Evolutionary conservation across 805 yeast species (phyloP), one percentile per base, ranked within the genome.

Genomic region (Kluyveromyces siamensis): DNA sequence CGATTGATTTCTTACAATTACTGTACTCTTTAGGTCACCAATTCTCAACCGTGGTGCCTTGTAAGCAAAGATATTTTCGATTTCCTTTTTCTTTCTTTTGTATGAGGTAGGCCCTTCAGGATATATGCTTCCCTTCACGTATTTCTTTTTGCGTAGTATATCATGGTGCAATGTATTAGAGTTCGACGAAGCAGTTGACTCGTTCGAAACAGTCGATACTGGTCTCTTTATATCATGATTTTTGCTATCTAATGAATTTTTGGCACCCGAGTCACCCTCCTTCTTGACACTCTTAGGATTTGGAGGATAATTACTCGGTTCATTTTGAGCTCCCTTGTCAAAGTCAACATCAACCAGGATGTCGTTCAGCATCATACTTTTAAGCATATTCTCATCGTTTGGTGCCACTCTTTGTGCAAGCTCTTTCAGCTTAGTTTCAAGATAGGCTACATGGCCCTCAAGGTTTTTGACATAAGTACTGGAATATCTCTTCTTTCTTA

Each of bases 401-500:
- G 60, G 61, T 6, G 36, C 50, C 13, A 55, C 50, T 45, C 52
- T 53, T 8, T 55, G 62, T 8, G 56, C 60, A 2, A 65, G 41
- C 6, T 52, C 55, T 44, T 52, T 52, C 18, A 67, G 46, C 45
- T 58, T 58, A 3, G 53, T 51, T 46, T 68, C 67, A 39, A 66
- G 51, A 19, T 55, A 48, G 17, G 63, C 59, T 35, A 65, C 55
- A 41, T 65, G 68, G 1, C 54, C 50, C 48, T 67, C 79, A 41
- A 77, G 58, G 2, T 70, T 63, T 41, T 70, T 69, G n/a, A 77
- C 81, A 55, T 77, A 77, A 41, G 71, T 67, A 9, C 72, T 74
- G 0, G 76, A 68, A 4, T 78, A 77, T 43, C 81, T 60, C 49
- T 72, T 73, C 53, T 75, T 76, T 38, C 83, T 65, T 67, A 75